A percentile compares a stretch with the other conserved stretches of the same genome.
phyloP scores from a whole-genome alignment of 2,329 filamentous ascomycete genomes.

The Aaosphaeria pasadenensis region DNA sequence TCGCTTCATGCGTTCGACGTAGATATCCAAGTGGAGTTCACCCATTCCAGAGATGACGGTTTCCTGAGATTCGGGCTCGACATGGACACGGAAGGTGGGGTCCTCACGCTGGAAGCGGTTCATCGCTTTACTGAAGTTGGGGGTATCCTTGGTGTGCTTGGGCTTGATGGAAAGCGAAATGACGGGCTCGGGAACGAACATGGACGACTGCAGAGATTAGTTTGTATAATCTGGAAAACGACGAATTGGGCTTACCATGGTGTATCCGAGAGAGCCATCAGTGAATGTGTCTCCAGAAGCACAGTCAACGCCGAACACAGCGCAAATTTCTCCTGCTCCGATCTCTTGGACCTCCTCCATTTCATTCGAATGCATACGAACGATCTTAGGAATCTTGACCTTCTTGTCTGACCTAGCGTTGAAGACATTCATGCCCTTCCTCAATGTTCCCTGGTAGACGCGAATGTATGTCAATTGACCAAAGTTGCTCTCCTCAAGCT shows the following conservation, averaged over 20 bases:
- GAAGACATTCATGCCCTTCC: slow-evolving; percentile 85
- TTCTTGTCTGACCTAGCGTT: slow-evolving; percentile 95
- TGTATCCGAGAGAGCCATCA: slow-evolving; percentile 86
- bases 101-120: slow-evolving; percentile 98
- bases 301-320: slow-evolving; percentile 96
- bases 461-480: slow-evolving; percentile 98
- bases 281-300: slow-evolving; percentile 98
- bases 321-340: slow-evolving; percentile 95
- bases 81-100: slow-evolving; percentile 92
- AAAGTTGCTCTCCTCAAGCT: slow-evolving; percentile 98
- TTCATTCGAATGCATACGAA: slow-evolving; percentile 99
- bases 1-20: slow-evolving; percentile 92
- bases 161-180: slow-evolving; percentile 97
- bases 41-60: slow-evolving; percentile 99
- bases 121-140: slow-evolving; percentile 98
- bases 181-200: slow-evolving; percentile 97
- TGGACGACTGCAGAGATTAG: slow-evolving; percentile 59
- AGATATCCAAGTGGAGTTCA: slow-evolving; percentile 94
- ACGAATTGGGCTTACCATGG: slow-evolving; percentile 57
- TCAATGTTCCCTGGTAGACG: slow-evolving; percentile 90
- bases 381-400: slow-evolving; percentile 93
- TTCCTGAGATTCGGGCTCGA: slow-evolving; percentile 89
- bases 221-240: background rate
- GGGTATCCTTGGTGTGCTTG: slow-evolving; percentile 85
- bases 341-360: slow-evolving; percentile 96